phyloP scores from a whole-genome alignment of 2,329 filamentous ascomycete species.

The Phaeosphaeria sp. region DNA sequence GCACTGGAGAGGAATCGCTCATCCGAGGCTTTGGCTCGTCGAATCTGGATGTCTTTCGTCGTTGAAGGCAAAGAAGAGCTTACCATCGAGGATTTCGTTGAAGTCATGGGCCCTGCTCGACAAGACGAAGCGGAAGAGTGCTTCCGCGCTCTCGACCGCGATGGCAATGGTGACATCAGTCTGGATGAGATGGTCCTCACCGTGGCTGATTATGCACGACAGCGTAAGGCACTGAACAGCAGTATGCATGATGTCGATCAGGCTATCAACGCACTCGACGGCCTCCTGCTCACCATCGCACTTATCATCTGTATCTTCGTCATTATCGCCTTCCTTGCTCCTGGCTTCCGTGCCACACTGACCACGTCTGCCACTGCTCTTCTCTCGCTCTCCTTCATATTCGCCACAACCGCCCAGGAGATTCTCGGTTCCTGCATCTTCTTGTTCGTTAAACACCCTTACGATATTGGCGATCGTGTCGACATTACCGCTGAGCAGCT shows the following conservation, averaged over 20 bases:
- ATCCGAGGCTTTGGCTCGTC: slow-evolving; percentile 89
- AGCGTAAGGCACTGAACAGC: slow-evolving; percentile 85
- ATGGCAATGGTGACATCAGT: slow-evolving; percentile 92
- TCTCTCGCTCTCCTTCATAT: slow-evolving; percentile 95
- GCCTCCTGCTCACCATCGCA: slow-evolving; percentile 81
- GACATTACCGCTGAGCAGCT: slow-evolving; percentile 76
- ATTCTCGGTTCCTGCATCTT: slow-evolving; percentile 99
- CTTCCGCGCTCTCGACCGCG: slow-evolving; percentile 80
- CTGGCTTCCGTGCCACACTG: slow-evolving; percentile 81
- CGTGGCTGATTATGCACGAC: slow-evolving; percentile 80
- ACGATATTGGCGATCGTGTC: slow-evolving; percentile 92
- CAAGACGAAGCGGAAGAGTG: slow-evolving; percentile 83
- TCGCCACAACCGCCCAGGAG: slow-evolving; percentile 89
- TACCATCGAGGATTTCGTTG: slow-evolving; percentile 79
- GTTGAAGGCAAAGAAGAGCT: slow-evolving; percentile 85
- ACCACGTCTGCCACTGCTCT: slow-evolving; percentile 90
- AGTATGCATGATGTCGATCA: slow-evolving; percentile 98
- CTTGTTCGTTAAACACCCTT: slow-evolving; percentile 97
- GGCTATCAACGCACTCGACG: slow-evolving; percentile 89
- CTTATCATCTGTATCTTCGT: slow-evolving; percentile 82
- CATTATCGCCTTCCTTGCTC: slow-evolving; percentile 88
- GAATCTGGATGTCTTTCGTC: slow-evolving; percentile 98
- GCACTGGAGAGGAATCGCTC: slow-evolving; percentile 84
- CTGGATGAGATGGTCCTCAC: slow-evolving; percentile 94
- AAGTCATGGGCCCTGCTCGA: slow-evolving; percentile 81